phyloP scores from a whole-genome alignment of 352 stramenopile genomes.

The Phytophthora nicotianae region DNA sequence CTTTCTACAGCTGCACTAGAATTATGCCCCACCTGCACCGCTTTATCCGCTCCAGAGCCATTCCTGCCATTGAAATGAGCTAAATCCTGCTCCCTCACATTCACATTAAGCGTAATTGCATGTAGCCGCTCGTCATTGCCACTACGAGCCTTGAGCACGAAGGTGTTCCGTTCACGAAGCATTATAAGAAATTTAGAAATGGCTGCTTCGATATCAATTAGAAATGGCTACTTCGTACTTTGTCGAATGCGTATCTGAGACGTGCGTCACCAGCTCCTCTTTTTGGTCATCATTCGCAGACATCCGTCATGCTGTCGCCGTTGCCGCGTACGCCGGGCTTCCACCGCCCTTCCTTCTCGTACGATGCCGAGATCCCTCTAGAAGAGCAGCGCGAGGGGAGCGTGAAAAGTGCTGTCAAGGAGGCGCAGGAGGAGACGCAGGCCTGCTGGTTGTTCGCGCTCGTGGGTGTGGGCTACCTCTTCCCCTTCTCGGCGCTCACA shows the following conservation, averaged over 20 bases:
- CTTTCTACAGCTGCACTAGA: not conserved
- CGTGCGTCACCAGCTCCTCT: conserved; percentile 1
- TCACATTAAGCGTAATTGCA: conserved; percentile 58
- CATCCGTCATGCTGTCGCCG: conserved; percentile 59
- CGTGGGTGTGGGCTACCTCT: conserved; percentile 83
- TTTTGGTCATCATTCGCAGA: not conserved
- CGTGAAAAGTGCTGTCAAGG: conserved; percentile 32
- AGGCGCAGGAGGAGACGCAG: conserved; percentile 50
- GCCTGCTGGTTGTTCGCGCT: conserved; percentile 74
- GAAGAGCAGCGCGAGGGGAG: conserved; percentile 37
- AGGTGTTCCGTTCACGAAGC: conserved; percentile 69
- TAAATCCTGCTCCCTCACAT: conserved; percentile 65
- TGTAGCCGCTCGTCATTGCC: conserved; percentile 53
- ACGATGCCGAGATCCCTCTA: conserved; percentile 35
- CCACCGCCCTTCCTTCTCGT: conserved; percentile 37
- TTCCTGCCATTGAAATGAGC: conserved; percentile 52
- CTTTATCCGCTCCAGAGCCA: conserved; percentile 18
- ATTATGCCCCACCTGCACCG: conserved; percentile 41
- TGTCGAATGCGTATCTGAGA: conserved; percentile 14
- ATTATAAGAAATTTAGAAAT: conserved; percentile 11
- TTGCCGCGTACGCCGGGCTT: conserved; percentile 55
- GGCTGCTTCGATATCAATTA: not conserved
- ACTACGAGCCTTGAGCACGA: conserved; percentile 53
- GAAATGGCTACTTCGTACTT: no score
- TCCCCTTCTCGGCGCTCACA: conserved; percentile 88